These are phyloP conservation scores for Alternaria arborescens DNA, from an alignment of 2,329 filamentous ascomycete species.

Conservation along the genomic window DNA sequence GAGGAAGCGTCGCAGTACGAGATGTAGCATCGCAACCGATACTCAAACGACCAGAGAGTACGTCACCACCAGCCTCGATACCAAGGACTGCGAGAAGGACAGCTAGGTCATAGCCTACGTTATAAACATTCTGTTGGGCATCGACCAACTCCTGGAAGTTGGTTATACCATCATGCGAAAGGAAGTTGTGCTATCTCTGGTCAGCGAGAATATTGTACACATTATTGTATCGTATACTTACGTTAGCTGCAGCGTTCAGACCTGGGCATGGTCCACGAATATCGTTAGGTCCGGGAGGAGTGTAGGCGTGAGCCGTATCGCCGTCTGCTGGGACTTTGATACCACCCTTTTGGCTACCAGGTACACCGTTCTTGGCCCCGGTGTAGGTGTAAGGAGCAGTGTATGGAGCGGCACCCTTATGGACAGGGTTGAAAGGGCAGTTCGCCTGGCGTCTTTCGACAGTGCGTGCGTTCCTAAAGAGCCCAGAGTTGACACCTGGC, in stretches of 20 bases:
- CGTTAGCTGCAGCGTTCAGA: constrained; percentile 55
- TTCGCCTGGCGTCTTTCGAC: constrained; percentile 24
- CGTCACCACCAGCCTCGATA: constrained; percentile 53
- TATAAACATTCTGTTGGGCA: constrained; percentile 58
- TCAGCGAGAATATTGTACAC: not conserved
- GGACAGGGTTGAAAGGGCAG: constrained; percentile 37
- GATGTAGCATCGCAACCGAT: constrained; percentile 58
- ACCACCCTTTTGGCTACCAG: constrained; percentile 55
- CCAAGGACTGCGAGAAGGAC: constrained; percentile 52
- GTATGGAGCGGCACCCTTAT: constrained; percentile 32
- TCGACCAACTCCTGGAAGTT: constrained; percentile 57
- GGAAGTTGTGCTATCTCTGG: constrained; percentile 41
- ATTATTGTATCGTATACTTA: not conserved
- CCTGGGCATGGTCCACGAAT: constrained; percentile 52
- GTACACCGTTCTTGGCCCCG: constrained; percentile 53
- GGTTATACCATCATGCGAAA: constrained; percentile 54
- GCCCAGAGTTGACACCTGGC: constrained; percentile 29
- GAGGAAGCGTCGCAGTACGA: constrained; percentile 46
- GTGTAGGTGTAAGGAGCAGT: constrained; percentile 50
- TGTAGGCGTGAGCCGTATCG: constrained; percentile 45
- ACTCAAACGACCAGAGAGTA: constrained; percentile 54
- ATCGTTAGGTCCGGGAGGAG: constrained; percentile 30
- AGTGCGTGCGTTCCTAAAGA: constrained; percentile 18
- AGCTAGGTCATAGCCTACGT: constrained; percentile 55
- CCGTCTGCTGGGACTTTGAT: constrained; percentile 55